These are phyloP conservation scores for Fusarium clavum DNA, from an alignment of 2,329 filamentous ascomycete genomes.

Conservation along the genomic window DNA sequence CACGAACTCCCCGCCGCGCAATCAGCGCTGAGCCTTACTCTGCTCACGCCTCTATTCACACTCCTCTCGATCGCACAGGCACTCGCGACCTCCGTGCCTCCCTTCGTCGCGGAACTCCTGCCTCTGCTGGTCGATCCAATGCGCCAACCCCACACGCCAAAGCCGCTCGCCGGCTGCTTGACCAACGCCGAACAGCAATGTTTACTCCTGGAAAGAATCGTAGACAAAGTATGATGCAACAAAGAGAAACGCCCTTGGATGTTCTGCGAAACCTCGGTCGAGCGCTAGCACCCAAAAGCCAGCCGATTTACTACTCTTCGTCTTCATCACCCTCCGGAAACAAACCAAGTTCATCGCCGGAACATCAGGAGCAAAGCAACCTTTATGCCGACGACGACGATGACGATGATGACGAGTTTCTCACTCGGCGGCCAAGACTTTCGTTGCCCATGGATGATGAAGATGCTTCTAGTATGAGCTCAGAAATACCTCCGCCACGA, in stretches of 20 bases:
- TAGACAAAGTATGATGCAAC: conserved; percentile 67
- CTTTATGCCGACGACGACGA: conserved; percentile 64
- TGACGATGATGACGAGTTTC: conserved; percentile 59
- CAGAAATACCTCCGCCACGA: conserved; percentile 64
- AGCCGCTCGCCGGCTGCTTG: conserved; percentile 68
- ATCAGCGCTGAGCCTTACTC: conserved; percentile 54
- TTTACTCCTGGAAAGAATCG: conserved; percentile 70
- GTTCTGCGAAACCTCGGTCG: conserved; percentile 66
- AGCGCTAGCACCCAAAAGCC: conserved; percentile 62
- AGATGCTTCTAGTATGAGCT: conserved; percentile 65
- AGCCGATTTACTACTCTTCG: conserved; percentile 60
- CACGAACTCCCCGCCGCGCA: conserved; percentile 48
- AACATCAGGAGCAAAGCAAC: conserved; percentile 56
- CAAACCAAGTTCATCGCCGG: conserved; percentile 47
- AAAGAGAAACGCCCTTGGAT: conserved; percentile 67
- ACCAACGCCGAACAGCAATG: conserved; percentile 68
- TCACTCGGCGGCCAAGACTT: conserved; percentile 59
- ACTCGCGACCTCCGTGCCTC: conserved; percentile 55
- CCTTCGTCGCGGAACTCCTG: conserved; percentile 56
- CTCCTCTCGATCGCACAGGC: conserved; percentile 55
- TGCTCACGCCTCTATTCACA: conserved; percentile 55
- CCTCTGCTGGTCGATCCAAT: conserved; percentile 58
- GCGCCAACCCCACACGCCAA: conserved; percentile 70
- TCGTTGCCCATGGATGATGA: conserved; percentile 65
- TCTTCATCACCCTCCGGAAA: conserved; percentile 53